A percentile compares a stretch with the other conserved stretches of the same genome.
Conservation (phyloP, 805 yeast species). For the Lipomyces mesembrius region DNA sequence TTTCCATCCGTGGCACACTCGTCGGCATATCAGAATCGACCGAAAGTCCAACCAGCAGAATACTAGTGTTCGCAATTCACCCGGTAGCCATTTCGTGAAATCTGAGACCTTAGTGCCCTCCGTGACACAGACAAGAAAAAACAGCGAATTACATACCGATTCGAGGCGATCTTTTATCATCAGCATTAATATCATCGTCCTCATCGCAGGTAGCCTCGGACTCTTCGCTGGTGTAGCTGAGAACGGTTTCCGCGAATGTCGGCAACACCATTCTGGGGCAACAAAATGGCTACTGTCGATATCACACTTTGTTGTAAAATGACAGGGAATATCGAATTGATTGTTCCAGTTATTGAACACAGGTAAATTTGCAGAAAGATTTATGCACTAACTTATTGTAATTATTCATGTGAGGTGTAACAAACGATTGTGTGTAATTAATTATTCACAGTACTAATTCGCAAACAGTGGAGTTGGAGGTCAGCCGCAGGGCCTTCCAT, state of each 20-base stretch:
- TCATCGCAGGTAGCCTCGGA: background rate
- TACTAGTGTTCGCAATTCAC: conserved; percentile 30
- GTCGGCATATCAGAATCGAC: conserved; percentile 21
- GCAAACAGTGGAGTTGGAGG: too few species aligned
- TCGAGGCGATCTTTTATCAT: background rate
- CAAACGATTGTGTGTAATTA: too few species aligned
- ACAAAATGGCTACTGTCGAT: background rate
- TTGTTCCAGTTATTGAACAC: background rate
- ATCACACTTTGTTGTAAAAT: background rate
- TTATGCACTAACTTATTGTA: background rate
- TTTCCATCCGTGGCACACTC: conserved; percentile 30
- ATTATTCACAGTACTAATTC: too few species aligned
- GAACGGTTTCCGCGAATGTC: background rate
- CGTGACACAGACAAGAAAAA: background rate
- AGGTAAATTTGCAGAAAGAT: background rate
- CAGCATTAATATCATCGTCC: background rate
- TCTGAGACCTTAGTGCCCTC: conserved; percentile 3
- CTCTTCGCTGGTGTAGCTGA: background rate
- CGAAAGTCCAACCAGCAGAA: conserved; percentile 21
- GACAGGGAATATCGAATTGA: background rate
- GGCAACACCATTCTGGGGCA: background rate
- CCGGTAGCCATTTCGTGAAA: conserved; percentile 21
- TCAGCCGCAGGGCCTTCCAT: background rate
- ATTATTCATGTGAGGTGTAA: background rate
- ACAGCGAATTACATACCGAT: background rate